Percentiles rank a stretch among this genome's conserved stretches.
These are phyloP conservation scores for Porpolomopsis calyptriformis DNA, from an alignment of 768 basidiomycete species.

Conservation along the genomic window DNA sequence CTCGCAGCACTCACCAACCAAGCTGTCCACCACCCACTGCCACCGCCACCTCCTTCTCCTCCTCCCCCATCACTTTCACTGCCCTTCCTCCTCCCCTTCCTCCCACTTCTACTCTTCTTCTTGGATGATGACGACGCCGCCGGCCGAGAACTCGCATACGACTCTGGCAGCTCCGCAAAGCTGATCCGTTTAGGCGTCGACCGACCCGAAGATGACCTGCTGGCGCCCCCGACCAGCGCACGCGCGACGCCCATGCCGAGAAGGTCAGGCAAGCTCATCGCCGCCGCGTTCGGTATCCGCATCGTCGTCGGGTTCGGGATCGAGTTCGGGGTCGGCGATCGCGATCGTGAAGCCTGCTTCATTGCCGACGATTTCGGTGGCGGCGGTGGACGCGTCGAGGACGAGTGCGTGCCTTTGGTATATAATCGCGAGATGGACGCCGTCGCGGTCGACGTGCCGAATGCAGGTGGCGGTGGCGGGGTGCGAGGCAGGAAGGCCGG, in stretches of 20 bases:
- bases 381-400: constrained; percentile 52
- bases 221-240: constrained; percentile 23
- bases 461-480: constrained; percentile 40
- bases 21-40: constrained; percentile 13
- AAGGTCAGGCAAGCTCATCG: constrained; percentile 19
- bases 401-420: constrained; percentile 46
- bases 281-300: too few relatives aligned
- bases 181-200: constrained; percentile 67
- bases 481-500: constrained; percentile 37
- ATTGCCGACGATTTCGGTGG: constrained; percentile 42
- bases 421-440: constrained; percentile 71
- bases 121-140: constrained; percentile 26
- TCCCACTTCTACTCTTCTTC: constrained; percentile 24
- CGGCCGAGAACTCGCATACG: constrained; percentile 34
- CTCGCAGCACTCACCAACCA: constrained; percentile 16
- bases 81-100: constrained; percentile 26
- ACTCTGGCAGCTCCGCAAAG: constrained; percentile 66
- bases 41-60: constrained; percentile 9
- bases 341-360: constrained; percentile 20
- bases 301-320: too few relatives aligned
- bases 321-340: constrained; percentile 26
- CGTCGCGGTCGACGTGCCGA: constrained; percentile 63
- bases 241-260: constrained; percentile 18
- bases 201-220: constrained; percentile 36
- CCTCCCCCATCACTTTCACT: constrained; percentile 17